These are phyloP conservation scores for Apiospora koreana DNA, from an alignment of 2,329 filamentous ascomycete species.

Conservation along the genomic window DNA sequence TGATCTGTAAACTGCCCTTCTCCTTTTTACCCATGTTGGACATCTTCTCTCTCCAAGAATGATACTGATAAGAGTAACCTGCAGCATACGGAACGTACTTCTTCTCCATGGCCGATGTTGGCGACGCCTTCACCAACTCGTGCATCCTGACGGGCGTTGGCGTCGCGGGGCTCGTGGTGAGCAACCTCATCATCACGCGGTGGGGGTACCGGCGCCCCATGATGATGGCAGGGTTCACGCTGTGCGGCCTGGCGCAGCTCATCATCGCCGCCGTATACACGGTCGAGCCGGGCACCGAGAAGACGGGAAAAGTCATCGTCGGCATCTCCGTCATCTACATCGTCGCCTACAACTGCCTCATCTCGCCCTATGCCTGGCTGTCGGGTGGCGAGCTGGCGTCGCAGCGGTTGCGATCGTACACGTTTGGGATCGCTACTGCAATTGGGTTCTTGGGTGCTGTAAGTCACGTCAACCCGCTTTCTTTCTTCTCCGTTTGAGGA, in stretches of 20 bases:
- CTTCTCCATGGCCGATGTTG: constrained; percentile 53
- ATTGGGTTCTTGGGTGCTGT: constrained; percentile 49
- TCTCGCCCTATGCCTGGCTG: constrained; percentile 53
- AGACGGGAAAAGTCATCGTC: constrained; percentile 44
- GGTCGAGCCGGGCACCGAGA: constrained; percentile 31
- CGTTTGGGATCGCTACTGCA: constrained; percentile 50
- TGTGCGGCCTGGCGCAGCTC: constrained; percentile 52
- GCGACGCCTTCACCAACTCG: constrained; percentile 51
- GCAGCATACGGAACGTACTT: constrained; percentile 53
- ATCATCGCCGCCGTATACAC: constrained; percentile 51
- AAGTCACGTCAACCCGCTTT: constrained; percentile 11
- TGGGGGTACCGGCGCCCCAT: constrained; percentile 51
- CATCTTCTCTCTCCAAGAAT: no score
- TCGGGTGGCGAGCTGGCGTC: constrained; percentile 53
- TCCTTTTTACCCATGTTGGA: not conserved
- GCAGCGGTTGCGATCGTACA: constrained; percentile 52
- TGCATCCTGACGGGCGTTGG: constrained; percentile 51
- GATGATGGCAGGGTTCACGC: constrained; percentile 46
- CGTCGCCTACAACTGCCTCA: constrained; percentile 50
- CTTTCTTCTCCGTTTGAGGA: no score
- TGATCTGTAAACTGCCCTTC: constrained; percentile 35
- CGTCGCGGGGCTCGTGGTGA: constrained; percentile 49
- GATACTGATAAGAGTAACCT: not conserved
- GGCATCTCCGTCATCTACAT: constrained; percentile 50
- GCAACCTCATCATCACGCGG: constrained; percentile 47